phyloP scores from a whole-genome alignment of 768 basidiomycete species.

The Panellus pusillus region DNA sequence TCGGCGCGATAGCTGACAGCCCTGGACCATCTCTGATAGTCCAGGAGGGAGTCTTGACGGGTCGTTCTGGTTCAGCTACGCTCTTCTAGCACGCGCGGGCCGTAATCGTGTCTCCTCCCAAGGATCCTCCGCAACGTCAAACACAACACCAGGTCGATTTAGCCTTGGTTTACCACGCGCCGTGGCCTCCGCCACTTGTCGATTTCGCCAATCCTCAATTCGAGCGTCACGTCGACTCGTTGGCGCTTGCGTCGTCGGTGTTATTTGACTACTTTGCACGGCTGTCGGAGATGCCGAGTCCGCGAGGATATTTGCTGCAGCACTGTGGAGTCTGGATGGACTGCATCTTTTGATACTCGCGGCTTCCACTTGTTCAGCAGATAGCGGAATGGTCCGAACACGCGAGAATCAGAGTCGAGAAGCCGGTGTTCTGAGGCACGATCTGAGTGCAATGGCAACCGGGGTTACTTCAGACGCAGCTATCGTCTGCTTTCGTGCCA shows the following conservation, averaged over 20 bases:
- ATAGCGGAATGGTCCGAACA: slow-evolving; percentile 66
- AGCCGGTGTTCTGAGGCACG: too few relatives aligned
- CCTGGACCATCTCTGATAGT: too few relatives aligned
- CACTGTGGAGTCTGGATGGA: slow-evolving; percentile 47
- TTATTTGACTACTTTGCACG: slow-evolving; percentile 56
- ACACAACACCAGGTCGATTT: slow-evolving; percentile 64
- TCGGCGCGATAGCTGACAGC: too few relatives aligned
- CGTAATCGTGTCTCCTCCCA: slow-evolving; percentile 34
- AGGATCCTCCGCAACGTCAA: slow-evolving; percentile 58
- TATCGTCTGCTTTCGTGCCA: too few relatives aligned
- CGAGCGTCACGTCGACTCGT: slow-evolving; percentile 63
- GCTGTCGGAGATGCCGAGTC: slow-evolving; percentile 78
- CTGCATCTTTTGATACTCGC: slow-evolving; percentile 70
- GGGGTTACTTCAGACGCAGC: too few relatives aligned
- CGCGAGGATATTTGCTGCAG: slow-evolving; percentile 64
- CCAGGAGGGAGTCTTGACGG: too few relatives aligned
- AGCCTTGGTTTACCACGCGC: slow-evolving; percentile 41
- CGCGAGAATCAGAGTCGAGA: slow-evolving; percentile 29
- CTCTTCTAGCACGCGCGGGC: slow-evolving; percentile 5
- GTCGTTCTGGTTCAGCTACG: slow-evolving; percentile 8
- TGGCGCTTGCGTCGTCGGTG: slow-evolving; percentile 56
- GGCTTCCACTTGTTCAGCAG: slow-evolving; percentile 58
- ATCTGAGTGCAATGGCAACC: too few relatives aligned
- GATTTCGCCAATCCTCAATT: slow-evolving; percentile 66
- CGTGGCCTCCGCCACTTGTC: slow-evolving; percentile 52